Base-by-base conservation (phyloP, 2,329 filamentous ascomycete genomes). In the Huntiella abstrusa region DNA sequence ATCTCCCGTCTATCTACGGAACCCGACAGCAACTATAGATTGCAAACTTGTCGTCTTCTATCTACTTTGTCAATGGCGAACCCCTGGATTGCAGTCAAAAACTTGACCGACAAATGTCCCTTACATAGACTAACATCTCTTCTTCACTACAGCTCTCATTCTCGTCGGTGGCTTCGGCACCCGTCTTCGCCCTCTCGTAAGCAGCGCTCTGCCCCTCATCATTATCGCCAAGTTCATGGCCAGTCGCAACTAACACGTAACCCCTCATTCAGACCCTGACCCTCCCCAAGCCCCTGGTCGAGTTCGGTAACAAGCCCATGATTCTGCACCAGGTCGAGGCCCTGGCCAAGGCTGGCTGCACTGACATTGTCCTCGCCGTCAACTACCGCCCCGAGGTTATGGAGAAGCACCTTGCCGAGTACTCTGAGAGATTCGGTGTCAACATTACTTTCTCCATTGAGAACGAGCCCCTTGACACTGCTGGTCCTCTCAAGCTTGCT, bases 221-320 rank as follows among this genome's bases (percentile, higher is more conserved):
- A 4, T n/a, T 6, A 4, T 17, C 12, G 11, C 12, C 28, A 33
- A n/a, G 3, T 10, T 33, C 10, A 43, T 5, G 10, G 32, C 47
- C 15, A 34, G 33, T 39, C 39, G 42, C 12, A 32, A 37, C 47
- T 46, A 46, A 46, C 39, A 5, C 17, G 13, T 7, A 10, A 12
- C 32, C 46, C 50, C 46, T 54, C 52, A 52, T 42, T 42, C 46
- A 93, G 85, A 98, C 88, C 57, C 77, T 98, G 60, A 95, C 91
- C 44, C 83, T 95, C 55, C 88, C 88, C 52, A 98, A 96, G 67
- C 88, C 91, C 54, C 75, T 98, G 55, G 91, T 98, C 59, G 52
- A 98, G 68, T 98, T 98, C 60, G 86, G 77, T 60, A 98, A 98
- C 75, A 88, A 91, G 68, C 91, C 87, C 62, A 98, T 98, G 88